phyloP scores from a whole-genome alignment of 345 rosid genomes.

The Punica granatum region DNA sequence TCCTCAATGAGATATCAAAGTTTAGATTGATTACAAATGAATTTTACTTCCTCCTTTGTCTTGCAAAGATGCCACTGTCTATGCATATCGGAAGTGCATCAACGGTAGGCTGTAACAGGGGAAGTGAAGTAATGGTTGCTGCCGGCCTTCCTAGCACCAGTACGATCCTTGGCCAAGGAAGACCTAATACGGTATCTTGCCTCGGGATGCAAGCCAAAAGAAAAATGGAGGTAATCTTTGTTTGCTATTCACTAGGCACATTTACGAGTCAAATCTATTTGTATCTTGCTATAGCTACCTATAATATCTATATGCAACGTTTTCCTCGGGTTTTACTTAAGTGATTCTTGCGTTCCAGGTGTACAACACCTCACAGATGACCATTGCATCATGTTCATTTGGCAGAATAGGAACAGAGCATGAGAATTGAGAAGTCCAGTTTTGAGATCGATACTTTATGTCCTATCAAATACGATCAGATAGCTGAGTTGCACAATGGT shows the following conservation, averaged over 20 bases:
- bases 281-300: too few species aligned
- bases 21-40: neutral
- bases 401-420: slow-evolving; percentile 97
- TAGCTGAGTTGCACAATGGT: slow-evolving; percentile 77
- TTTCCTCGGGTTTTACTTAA: neutral
- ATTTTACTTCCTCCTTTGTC: slow-evolving; percentile 29
- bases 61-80: neutral
- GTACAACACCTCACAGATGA: neutral
- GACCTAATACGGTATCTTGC: slow-evolving; percentile 86
- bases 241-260: too few species aligned
- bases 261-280: too few species aligned
- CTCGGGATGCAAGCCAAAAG: slow-evolving; percentile 93
- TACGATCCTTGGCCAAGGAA: slow-evolving; percentile 80
- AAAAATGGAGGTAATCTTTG: slow-evolving; percentile 82
- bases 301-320: too few species aligned
- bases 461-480: slow-evolving; percentile 92
- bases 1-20: too few species aligned
- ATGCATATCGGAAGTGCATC: slow-evolving; percentile 17
- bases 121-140: slow-evolving; percentile 48
- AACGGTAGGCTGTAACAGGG: slow-evolving; percentile 34
- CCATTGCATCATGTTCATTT: slow-evolving; percentile 6
- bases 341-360: neutral
- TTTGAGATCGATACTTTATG: slow-evolving; percentile 62
- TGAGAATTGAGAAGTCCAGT: slow-evolving; percentile 98
- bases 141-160: slow-evolving; percentile 75